phyloP scores from a whole-genome alignment of 305 asterid species.

The Rubia balearica region DNA sequence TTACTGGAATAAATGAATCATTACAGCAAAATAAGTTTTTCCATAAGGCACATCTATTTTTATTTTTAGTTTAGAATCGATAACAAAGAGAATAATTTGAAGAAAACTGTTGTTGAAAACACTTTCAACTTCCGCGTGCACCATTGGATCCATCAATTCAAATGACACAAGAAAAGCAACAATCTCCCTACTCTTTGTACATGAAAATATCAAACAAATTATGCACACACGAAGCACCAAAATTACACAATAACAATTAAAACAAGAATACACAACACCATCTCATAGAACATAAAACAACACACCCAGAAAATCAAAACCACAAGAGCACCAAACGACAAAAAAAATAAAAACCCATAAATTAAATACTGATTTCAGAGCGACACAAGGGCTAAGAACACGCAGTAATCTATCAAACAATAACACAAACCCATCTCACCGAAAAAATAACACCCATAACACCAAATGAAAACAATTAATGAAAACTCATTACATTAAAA shows the following conservation, averaged over 20 bases:
- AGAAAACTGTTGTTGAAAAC: neutral
- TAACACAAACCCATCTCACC: too few species aligned
- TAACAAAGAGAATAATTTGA: neutral
- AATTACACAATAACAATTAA: neutral
- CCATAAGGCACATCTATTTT: neutral
- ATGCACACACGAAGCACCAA: neutral
- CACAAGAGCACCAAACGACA: constrained; percentile 2
- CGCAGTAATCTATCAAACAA: too few species aligned
- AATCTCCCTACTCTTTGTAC: neutral
- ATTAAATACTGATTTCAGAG: too few species aligned
- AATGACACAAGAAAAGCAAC: neutral
- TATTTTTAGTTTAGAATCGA: too few species aligned
- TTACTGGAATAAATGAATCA: neutral
- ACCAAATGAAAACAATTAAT: too few species aligned
- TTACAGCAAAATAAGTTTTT: neutral
- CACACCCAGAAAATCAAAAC: constrained; percentile 12
- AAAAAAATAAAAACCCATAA: constrained; percentile 4
- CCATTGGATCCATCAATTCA: neutral
- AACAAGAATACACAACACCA: neutral
- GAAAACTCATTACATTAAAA: too few species aligned
- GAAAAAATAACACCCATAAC: too few species aligned
- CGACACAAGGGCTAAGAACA: too few species aligned
- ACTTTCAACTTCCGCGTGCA: neutral
- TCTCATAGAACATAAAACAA: neutral
- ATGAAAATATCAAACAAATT: neutral